These are phyloP conservation scores for Botryotinia calthae DNA, from an alignment of 2,329 filamentous ascomycete genomes.

Conservation along the genomic window DNA sequence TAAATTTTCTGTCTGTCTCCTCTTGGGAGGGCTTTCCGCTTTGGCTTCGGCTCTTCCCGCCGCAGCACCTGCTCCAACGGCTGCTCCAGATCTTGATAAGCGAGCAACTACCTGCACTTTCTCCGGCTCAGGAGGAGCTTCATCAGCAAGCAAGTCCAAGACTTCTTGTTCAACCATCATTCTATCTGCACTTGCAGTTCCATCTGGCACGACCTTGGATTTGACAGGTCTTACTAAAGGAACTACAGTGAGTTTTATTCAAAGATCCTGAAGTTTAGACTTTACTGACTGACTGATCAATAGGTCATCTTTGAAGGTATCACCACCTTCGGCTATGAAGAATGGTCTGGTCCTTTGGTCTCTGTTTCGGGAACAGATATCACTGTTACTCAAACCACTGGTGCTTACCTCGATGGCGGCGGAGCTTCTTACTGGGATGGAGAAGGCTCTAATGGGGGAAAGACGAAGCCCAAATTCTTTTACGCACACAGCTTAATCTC, in stretches of 20 bases:
- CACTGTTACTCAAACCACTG: conserved; percentile 51
- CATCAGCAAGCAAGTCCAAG: conserved; percentile 49
- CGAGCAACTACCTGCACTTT: conserved; percentile 51
- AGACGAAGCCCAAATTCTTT: conserved; percentile 64
- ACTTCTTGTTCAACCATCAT: conserved; percentile 53
- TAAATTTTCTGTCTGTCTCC: neutral
- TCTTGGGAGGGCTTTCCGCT: conserved; percentile 14
- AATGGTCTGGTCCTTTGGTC: conserved; percentile 63
- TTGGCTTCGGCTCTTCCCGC: conserved; percentile 12
- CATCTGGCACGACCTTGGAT: conserved; percentile 57
- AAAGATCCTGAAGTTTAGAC: neutral
- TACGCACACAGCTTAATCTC: conserved; percentile 49
- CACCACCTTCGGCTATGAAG: conserved; percentile 64
- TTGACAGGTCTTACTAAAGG: conserved; percentile 52
- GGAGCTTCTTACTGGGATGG: conserved; percentile 60
- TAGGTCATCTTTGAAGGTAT: conserved; percentile 60
- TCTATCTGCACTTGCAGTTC: conserved; percentile 53
- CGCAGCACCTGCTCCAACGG: neutral
- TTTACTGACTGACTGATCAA: neutral
- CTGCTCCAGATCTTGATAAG: conserved; percentile 21
- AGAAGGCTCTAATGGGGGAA: conserved; percentile 54
- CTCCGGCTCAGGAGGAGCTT: conserved; percentile 44
- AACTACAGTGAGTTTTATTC: conserved; percentile 38
- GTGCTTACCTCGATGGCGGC: conserved; percentile 53
- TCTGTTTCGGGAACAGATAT: conserved; percentile 57